These are phyloP conservation scores for Hypoxylon sp. DNA, from an alignment of 2,329 filamentous ascomycete species.

Conservation along the genomic window DNA sequence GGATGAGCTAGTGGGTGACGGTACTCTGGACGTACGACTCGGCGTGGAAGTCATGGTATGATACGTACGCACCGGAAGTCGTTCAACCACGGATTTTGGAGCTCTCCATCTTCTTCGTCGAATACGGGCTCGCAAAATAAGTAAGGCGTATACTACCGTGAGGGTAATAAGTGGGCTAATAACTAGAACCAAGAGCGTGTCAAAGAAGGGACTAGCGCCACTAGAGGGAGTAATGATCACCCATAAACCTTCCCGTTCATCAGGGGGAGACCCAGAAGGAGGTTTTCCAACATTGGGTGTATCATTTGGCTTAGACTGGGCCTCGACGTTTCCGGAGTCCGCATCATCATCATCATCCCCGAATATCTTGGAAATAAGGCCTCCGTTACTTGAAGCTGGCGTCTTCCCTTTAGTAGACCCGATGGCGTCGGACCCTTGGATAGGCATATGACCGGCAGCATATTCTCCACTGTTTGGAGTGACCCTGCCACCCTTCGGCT, in stretches of 20 bases:
- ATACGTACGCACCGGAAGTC: slow-evolving; percentile 94
- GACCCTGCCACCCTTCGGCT: slow-evolving; percentile 75
- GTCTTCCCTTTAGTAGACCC: slow-evolving; percentile 51
- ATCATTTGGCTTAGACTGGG: slow-evolving; percentile 50
- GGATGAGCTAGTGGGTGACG: slow-evolving; percentile 76
- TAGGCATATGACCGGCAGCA: slow-evolving; percentile 57
- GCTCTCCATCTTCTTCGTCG: slow-evolving; percentile 92
- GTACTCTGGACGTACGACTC: slow-evolving; percentile 69
- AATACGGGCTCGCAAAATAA: slow-evolving; percentile 89
- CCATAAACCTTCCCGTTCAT: slow-evolving; percentile 85
- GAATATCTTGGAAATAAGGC: slow-evolving; percentile 67
- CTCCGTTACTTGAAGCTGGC: slow-evolving; percentile 45
- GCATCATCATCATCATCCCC: slow-evolving; percentile 60
- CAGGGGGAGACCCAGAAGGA: slow-evolving; percentile 48
- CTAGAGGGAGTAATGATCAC: slow-evolving; percentile 95
- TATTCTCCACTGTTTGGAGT: slow-evolving; percentile 83
- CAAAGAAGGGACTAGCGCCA: slow-evolving; percentile 92
- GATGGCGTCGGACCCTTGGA: slow-evolving; percentile 52
- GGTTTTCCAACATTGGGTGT: slow-evolving; percentile 46
- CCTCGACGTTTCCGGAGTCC: slow-evolving; percentile 53
- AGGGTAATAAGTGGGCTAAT: slow-evolving; percentile 93
- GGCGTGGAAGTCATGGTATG: slow-evolving; percentile 82
- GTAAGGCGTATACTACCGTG: slow-evolving; percentile 90
- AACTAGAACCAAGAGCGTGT: slow-evolving; percentile 96
- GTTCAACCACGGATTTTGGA: slow-evolving; percentile 96